Base-by-base conservation (phyloP, 176 grass and related monocot genomes). In the Aegilops tauschii region DNA sequence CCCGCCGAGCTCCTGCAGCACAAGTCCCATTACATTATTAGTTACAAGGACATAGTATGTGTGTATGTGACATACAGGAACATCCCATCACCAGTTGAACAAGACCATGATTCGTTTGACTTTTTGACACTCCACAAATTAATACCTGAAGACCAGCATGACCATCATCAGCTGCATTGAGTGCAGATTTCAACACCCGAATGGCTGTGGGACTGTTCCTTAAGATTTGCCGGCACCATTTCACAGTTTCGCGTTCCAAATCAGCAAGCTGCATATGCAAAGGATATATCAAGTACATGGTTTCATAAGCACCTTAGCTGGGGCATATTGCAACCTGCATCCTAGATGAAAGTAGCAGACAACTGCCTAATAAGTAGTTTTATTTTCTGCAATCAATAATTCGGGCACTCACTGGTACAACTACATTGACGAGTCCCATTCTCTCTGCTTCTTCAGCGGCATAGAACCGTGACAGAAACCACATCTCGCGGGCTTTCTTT, bases 401-500 rank as follows among this genome's bases (percentile, higher is more conserved):
- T 78, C 23, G 23, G 66, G 52, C 35, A 83, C 93, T 98, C 83
- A 96, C 96, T 5, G 93, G 96, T 18, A 98, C 96, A 69, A 96
- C 93, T 21, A 78, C 82, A 80, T 98, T 98, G 44, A 98, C 80
- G 62, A 98, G 96, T 75, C 93, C 93, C 93, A 96, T 98, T 91
- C 77, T 98, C 32, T 98, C 88, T 40, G 96, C 93, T 91, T 98
- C 93, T 50, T 86, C 64, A 27, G 93, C 90, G 5, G 87, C 85
- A 78, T 96, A 96, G 78, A 98, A 98, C 61, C 97, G 87, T 66
- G 93, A 91, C 4, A 98, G 82, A 68, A 96, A 98, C 92, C 97
- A 98, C 94, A 98, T 98, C 76, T 96, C 92, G 5, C 85, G 80
- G 63, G 92, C 92, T 93, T 91, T 94, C 88, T 98, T 96, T 11